Conservation (phyloP, 257 asterid species). For the Verbena officinalis region DNA sequence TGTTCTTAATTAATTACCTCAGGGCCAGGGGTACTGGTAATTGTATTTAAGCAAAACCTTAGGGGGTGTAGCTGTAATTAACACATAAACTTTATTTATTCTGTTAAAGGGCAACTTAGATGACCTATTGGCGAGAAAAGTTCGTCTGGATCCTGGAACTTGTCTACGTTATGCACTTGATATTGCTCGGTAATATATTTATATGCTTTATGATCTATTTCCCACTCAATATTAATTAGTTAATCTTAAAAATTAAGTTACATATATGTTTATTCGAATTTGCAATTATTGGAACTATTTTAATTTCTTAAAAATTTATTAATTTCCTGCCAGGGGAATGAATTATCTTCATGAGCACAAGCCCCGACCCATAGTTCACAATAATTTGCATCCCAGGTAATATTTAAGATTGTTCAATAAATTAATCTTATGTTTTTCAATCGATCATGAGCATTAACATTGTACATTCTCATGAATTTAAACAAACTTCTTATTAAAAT, state of each 20-base stretch:
- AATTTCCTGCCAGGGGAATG: slow-evolving; percentile 55
- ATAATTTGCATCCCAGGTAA: slow-evolving; percentile 52
- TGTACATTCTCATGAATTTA: too few species aligned
- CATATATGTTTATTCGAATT: neutral
- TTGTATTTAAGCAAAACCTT: too few species aligned
- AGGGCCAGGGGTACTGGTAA: too few species aligned
- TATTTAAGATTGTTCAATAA: neutral
- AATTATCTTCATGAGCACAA: slow-evolving; percentile 70
- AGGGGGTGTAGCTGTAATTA: too few species aligned
- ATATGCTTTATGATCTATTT: slow-evolving; percentile 9
- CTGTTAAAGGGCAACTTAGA: slow-evolving; percentile 69
- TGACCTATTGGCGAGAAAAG: slow-evolving; percentile 47
- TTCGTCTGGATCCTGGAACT: slow-evolving; percentile 54
- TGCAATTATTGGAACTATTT: neutral
- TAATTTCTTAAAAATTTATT: slow-evolving; percentile 5
- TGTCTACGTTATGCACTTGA: slow-evolving; percentile 66
- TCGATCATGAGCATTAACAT: too few species aligned
- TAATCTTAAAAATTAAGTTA: too few species aligned
- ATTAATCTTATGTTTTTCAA: too few species aligned
- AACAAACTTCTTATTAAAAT: too few species aligned
- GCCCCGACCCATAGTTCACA: slow-evolving; percentile 66
- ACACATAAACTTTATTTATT: too few species aligned
- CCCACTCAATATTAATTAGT: neutral
- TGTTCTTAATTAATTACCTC: neutral
- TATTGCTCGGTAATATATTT: slow-evolving; percentile 63